Percentiles rank a stretch among this genome's conserved stretches.
phyloP scores from a whole-genome alignment of 139 green algal genomes.

The Astrephomene gubernaculifera region DNA sequence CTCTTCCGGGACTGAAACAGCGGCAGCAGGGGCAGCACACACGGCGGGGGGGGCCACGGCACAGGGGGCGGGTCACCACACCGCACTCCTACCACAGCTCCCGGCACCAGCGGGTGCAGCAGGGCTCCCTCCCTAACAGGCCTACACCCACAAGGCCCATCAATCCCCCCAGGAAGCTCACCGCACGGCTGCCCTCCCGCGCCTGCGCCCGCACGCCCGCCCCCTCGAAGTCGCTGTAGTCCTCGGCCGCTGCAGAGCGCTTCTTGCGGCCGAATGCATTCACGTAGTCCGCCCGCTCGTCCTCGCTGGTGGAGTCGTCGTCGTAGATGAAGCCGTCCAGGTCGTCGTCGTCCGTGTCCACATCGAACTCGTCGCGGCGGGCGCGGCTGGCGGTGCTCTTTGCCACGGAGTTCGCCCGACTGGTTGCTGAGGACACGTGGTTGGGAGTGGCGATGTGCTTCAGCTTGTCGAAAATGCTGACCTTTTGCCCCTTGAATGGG shows the following conservation, averaged over 20 bases:
- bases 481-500: not conserved
- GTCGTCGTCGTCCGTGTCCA: constrained; percentile 34
- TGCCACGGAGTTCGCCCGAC: not conserved
- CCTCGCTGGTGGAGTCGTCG: constrained; percentile 32
- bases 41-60: no score
- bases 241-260: not conserved
- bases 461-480: constrained; percentile 25
- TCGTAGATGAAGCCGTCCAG: constrained; percentile 47
- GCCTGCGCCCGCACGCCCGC: constrained; percentile 4
- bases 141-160: no score
- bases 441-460: not conserved
- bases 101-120: no score
- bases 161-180: no score
- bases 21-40: no score
- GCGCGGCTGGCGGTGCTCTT: not conserved
- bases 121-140: no score
- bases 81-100: no score
- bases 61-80: no score
- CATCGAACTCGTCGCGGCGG: constrained; percentile 25
- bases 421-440: not conserved
- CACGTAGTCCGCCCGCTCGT: constrained; percentile 43
- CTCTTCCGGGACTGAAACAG: no score
- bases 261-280: constrained; percentile 31
- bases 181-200: no score
- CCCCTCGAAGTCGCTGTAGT: constrained; percentile 31